Evolutionary conservation across 768 basidiomycete species (phyloP).

Genomic region (Amanita rubescens): DNA sequence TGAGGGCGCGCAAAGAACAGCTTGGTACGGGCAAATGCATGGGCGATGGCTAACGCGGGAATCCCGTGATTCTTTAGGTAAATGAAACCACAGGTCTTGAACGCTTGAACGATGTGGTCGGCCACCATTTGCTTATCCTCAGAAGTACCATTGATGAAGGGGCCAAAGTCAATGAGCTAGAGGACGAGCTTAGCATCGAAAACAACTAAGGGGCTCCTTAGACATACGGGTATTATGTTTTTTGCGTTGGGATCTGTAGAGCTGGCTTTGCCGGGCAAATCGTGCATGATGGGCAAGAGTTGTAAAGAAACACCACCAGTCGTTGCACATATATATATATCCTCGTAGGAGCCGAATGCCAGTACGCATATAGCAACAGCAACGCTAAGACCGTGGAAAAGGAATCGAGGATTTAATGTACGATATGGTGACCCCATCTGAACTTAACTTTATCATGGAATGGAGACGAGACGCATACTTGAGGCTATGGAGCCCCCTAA

Average conservation of each 20-base stretch:
- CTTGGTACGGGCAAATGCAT: background rate
- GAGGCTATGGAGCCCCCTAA: too few species aligned
- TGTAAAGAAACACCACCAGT: background rate
- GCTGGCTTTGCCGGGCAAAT: background rate
- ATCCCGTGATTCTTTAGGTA: constrained; percentile 75
- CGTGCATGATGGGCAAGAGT: too few species aligned
- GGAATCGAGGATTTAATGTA: too few species aligned
- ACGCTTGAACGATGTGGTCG: constrained; percentile 55
- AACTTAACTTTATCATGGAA: background rate
- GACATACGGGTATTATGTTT: background rate
- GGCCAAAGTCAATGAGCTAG: background rate
- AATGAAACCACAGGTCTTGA: constrained; percentile 76
- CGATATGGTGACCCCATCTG: too few species aligned
- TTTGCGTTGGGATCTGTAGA: background rate
- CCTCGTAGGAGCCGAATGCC: background rate
- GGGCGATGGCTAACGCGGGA: constrained; percentile 28
- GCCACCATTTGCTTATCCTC: background rate
- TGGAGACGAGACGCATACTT: too few species aligned
- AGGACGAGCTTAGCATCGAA: background rate
- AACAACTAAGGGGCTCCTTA: background rate
- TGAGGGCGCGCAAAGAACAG: constrained; percentile 19
- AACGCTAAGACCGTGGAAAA: too few species aligned
- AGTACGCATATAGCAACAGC: too few species aligned
- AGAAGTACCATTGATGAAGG: background rate
- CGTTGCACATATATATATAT: background rate